Base-by-base conservation (phyloP, 768 basidiomycete species). In the Hemileccinum rubropunctum region DNA sequence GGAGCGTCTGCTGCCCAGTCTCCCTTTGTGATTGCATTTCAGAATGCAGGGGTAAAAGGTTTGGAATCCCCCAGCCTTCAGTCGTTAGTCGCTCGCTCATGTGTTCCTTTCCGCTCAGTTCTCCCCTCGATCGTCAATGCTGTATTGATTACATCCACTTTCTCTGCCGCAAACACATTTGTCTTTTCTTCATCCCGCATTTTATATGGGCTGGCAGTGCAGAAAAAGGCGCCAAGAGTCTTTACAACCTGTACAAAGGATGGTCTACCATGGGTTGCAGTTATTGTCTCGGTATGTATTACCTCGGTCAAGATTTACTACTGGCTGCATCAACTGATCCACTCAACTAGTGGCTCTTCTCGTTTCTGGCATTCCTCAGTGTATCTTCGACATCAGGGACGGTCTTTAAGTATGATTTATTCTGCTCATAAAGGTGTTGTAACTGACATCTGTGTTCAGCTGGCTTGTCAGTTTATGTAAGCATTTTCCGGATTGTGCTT, bases 11-110 rank as follows among this genome's bases (percentile, higher is more conserved):
- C 89, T n/a, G 81, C 84, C 1, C 65, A 83, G 45, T 91, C 88
- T 4, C 91, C 91, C 3, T 95, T 89, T 68, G 91, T 93, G 47
- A 85, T 93, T 54, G 91, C 89, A 17, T 83, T 93, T 56, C 76
- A 70, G 39, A 75, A 78, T 35, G 84, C 87, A 1, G 86, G 89
- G 11, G 79, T 91, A 62, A 82, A 79, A 71, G 81, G 78, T 78
- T 36, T 6, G 58, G 32, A 27, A 10, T 11, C 11, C 10, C 4
- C 21, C 59, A 32, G 55, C 65, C 47, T 32, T 47, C 42, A n/a
- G 23, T 18, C 47, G 34, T 47, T 42, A n/a, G 23, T 18, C 4
- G 6, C 42, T 48, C n/a, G 26, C n/a, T 48, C 6, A 62, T 21
- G 7, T 17, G 1, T 32, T 26, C 12, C 6, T 32, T 34, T 42